phyloP scores from a whole-genome alignment of 2,329 filamentous ascomycete genomes.

The Diaporthe humulicola region DNA sequence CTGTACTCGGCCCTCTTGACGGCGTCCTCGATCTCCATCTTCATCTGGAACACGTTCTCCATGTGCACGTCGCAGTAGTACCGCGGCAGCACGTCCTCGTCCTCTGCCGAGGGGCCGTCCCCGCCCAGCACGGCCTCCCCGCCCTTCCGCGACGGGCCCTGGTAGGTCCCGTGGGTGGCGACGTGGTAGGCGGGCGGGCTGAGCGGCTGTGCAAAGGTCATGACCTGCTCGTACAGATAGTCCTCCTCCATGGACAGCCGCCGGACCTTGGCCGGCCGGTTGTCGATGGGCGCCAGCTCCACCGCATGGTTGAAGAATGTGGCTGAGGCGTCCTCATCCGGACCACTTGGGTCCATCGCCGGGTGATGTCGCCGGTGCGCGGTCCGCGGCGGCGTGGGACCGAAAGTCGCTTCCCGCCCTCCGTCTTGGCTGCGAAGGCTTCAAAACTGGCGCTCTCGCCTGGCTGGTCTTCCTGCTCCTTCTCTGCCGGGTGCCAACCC shows the following conservation, averaged over 20 bases:
- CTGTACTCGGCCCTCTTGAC: slow-evolving; percentile 73
- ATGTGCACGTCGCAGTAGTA: slow-evolving; percentile 70
- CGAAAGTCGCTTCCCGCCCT: not conserved
- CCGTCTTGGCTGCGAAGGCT: slow-evolving; percentile 18
- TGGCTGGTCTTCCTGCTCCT: slow-evolving; percentile 27
- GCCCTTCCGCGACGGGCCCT: slow-evolving; percentile 42
- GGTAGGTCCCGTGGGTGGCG: slow-evolving; percentile 52
- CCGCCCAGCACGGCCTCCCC: slow-evolving; percentile 40
- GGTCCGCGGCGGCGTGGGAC: not conserved
- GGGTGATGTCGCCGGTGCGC: not conserved
- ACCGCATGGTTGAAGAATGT: slow-evolving; percentile 40
- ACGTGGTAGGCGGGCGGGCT: slow-evolving; percentile 57
- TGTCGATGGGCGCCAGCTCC: slow-evolving; percentile 40
- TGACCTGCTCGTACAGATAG: slow-evolving; percentile 64
- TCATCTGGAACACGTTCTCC: slow-evolving; percentile 71
- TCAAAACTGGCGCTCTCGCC: slow-evolving; percentile 23
- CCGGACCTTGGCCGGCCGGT: slow-evolving; percentile 44
- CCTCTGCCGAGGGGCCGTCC: slow-evolving; percentile 48
- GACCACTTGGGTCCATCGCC: slow-evolving; percentile 36
- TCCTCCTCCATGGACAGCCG: slow-evolving; percentile 69
- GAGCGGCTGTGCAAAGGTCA: slow-evolving; percentile 60
- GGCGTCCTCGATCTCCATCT: slow-evolving; percentile 76
- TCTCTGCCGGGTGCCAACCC: slow-evolving; percentile 27
- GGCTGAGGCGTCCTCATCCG: slow-evolving; percentile 35
- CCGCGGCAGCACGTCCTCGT: slow-evolving; percentile 63